phyloP scores from a whole-genome alignment of 257 asterid genomes.

The Handroanthus guayacan region DNA sequence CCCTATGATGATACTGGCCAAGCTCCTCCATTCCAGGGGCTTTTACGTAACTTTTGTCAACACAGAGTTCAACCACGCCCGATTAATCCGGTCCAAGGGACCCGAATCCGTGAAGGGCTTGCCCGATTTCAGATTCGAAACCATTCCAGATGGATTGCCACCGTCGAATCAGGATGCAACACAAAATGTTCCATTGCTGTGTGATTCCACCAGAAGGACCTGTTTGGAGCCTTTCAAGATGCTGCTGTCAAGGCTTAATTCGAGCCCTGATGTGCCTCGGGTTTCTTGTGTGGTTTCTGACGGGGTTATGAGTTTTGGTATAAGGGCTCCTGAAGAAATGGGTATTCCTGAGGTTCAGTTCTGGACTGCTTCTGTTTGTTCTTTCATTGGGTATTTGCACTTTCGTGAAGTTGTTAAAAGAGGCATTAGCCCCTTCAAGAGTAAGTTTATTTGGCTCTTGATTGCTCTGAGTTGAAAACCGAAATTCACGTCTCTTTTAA shows the following conservation, averaged over 20 bases:
- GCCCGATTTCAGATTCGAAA: conserved; percentile 54
- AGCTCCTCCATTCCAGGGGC: conserved; percentile 53
- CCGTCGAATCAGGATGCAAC: conserved; percentile 49
- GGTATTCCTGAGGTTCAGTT: conserved; percentile 57
- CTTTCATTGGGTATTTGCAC: conserved; percentile 55
- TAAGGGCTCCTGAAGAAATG: conserved; percentile 53
- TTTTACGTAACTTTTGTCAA: conserved; percentile 59
- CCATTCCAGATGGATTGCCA: conserved; percentile 62
- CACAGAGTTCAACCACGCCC: conserved; percentile 59
- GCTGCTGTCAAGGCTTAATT: conserved; percentile 43
- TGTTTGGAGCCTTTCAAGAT: conserved; percentile 51
- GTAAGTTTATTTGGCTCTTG: conserved; percentile 35
- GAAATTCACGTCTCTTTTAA: too few species aligned
- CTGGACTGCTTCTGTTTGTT: conserved; percentile 64
- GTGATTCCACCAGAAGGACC: conserved; percentile 39
- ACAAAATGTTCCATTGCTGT: conserved; percentile 44
- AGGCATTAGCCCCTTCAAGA: conserved; percentile 54
- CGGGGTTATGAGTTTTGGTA: conserved; percentile 56
- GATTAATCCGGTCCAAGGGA: conserved; percentile 54
- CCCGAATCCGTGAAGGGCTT: conserved; percentile 50
- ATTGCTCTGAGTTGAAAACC: too few species aligned
- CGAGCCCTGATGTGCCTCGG: conserved; percentile 39
- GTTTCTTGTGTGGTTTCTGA: conserved; percentile 53
- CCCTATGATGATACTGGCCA: conserved; percentile 56
- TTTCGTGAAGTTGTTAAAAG: conserved; percentile 42